phyloP scores from a whole-genome alignment of 345 rosid species.

The Cardiospermum halicacabum region DNA sequence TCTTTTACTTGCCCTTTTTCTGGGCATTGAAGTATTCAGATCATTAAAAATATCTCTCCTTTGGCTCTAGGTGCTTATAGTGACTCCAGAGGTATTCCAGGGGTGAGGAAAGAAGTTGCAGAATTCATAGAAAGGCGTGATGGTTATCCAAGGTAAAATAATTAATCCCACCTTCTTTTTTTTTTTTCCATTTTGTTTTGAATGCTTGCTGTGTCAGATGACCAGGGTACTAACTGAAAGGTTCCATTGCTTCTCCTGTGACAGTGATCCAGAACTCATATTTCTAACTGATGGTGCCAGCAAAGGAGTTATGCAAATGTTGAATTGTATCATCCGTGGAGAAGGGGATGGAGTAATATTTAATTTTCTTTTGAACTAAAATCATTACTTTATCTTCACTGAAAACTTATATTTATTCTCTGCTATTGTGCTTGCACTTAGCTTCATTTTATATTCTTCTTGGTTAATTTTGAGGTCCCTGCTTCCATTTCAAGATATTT shows the following conservation, averaged over 20 bases:
- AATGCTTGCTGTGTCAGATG: not conserved
- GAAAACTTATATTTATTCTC: not conserved
- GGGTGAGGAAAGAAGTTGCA: slow-evolving; percentile 88
- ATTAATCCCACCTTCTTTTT: slow-evolving; percentile 14
- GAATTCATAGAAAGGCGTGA: slow-evolving; percentile 92
- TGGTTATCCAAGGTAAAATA: slow-evolving; percentile 84
- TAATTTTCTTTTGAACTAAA: slow-evolving; percentile 8
- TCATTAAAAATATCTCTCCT: slow-evolving; percentile 3
- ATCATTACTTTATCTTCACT: not conserved
- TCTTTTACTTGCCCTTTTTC: not conserved
- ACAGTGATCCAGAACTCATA: slow-evolving; percentile 94
- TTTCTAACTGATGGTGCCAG: slow-evolving; percentile 98
- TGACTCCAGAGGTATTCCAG: slow-evolving; percentile 94
- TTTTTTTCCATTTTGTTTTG: not conserved
- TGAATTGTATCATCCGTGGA: slow-evolving; percentile 83
- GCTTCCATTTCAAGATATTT: slow-evolving; percentile 4
- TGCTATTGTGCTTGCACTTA: not conserved
- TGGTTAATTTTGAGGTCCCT: slow-evolving; percentile 1
- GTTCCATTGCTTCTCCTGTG: slow-evolving; percentile 20
- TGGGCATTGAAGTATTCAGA: not conserved
- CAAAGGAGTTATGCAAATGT: slow-evolving; percentile 97
- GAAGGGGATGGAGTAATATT: slow-evolving; percentile 77
- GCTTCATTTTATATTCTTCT: not conserved
- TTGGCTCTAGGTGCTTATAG: slow-evolving; percentile 79
- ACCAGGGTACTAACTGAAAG: slow-evolving; percentile 21